phyloP scores from a whole-genome alignment of 139 green algal species.

The Parachlorella kessleri region DNA sequence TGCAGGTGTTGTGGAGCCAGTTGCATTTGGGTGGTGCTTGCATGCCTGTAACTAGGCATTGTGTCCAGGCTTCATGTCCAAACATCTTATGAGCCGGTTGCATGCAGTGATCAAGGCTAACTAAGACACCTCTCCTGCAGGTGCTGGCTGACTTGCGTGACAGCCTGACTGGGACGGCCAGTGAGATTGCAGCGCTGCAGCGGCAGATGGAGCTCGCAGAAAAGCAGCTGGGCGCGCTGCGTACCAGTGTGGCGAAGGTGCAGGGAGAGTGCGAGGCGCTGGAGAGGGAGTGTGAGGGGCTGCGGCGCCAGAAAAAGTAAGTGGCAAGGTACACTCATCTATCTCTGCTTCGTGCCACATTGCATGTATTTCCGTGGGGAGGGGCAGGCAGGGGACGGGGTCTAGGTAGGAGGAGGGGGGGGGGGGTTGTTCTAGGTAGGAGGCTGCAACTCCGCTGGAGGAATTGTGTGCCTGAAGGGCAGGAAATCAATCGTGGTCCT shows the following conservation, averaged over 20 bases:
- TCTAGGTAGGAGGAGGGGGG: neutral
- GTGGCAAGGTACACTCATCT: too few species aligned
- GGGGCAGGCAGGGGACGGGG: neutral
- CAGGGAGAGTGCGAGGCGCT: neutral
- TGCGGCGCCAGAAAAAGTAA: constrained; percentile 1
- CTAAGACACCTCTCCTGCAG: constrained; percentile 50
- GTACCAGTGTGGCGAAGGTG: neutral
- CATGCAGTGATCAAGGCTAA: constrained; percentile 76
- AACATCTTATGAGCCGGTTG: neutral
- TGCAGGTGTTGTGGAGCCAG: neutral
- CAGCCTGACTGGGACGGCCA: neutral
- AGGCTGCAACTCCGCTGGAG: neutral
- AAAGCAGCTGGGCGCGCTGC: neutral
- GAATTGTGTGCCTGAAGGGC: neutral
- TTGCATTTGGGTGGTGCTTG: too few species aligned
- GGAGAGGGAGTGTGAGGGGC: neutral
- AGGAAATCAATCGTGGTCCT: too few species aligned
- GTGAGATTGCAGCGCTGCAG: neutral
- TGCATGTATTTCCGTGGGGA: neutral
- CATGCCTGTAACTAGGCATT: too few species aligned
- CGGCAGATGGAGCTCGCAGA: neutral
- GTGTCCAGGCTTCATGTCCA: too few species aligned
- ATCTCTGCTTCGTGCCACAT: too few species aligned
- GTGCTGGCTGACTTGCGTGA: constrained; percentile 1
- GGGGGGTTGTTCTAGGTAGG: neutral